phyloP scores from a whole-genome alignment of 164 flowering plant genomes.

The Umbellularia californica region DNA sequence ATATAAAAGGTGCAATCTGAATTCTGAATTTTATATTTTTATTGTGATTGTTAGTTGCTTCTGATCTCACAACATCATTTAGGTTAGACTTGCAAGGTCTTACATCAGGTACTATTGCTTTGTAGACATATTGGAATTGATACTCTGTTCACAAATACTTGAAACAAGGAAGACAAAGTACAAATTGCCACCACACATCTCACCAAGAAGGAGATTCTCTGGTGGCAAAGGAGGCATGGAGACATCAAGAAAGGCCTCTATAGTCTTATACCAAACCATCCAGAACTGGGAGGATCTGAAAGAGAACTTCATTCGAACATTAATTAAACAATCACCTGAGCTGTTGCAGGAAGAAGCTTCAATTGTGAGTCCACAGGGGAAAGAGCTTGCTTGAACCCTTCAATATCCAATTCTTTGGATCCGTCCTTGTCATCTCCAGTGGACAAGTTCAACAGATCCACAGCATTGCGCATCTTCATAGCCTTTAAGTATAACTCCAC shows the following conservation, averaged over 20 bases:
- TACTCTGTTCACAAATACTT: neutral
- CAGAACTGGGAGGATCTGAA: no score
- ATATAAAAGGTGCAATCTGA: no score
- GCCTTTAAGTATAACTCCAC: conserved; percentile 72
- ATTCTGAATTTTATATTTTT: no score
- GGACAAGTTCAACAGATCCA: conserved; percentile 53
- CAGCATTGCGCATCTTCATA: conserved; percentile 46
- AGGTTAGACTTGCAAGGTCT: no score
- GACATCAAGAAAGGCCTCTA: neutral
- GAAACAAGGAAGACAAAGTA: neutral
- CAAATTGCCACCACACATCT: no score
- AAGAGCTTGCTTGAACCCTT: conserved; percentile 65
- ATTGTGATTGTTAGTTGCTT: no score
- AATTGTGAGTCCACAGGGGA: conserved; percentile 76
- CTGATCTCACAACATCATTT: no score
- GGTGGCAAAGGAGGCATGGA: neutral
- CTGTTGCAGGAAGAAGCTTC: conserved; percentile 95
- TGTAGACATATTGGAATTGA: no score
- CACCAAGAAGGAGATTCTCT: neutral
- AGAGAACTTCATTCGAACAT: neutral
- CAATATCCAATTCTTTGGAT: conserved; percentile 62
- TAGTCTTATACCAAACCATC: no score
- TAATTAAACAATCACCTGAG: conserved; percentile 56
- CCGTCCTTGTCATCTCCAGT: conserved; percentile 48
- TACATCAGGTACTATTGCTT: no score